Evolutionary conservation across 371 early-diverging fungal species (phyloP), one percentile per base, ranked within the genome.

Genomic region (Saksenaea oblongispora): DNA sequence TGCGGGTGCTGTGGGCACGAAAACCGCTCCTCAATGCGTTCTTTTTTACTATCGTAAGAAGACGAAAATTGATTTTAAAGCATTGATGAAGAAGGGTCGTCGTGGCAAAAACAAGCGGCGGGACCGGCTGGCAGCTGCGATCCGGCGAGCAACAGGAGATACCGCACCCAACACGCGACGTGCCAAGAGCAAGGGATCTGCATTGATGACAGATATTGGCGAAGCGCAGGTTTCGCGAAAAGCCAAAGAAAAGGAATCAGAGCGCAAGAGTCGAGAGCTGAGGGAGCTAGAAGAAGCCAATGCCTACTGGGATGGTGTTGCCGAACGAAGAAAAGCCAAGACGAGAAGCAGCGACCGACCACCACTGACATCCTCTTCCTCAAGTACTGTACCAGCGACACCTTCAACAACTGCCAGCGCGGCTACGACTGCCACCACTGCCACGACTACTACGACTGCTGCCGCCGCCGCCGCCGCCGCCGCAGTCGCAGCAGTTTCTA

Each of bases 21-120:
- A 98, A 78, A 87, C 89, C 0, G 86, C 91, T 8, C 78, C 86
- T 18, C 94, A 95, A 63, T 95, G 95, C 66, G 94, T 97, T 5
- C 67, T 91, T 35, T 94, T 93, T 56, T 98, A 95, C 70, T 98
- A 98, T 73, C 91, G 94, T 26, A 92, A 94, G 64, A 95, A 96
- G 79, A 86, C 85, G 54, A 89, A 92, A 69, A 84, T 92, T 35
- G 87, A 88, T 42, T 90, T 96, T 64, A 97, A 96, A 77, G 87
- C 84, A 0, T 67, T 94, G 61, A 73, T 82, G 62, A 77, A 74
- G 39, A 80, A 81, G 57, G 84, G 84, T 8, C 72, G 85, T 10
- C 75, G 86, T 14, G 80, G 85, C 15, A 84, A 81, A 51, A 72
- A 64, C 10, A 79, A 75, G 35, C 71, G 74, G 39, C 61, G 75